Evolutionary conservation across 768 basidiomycete genomes (phyloP), one percentile per base, ranked within the genome.

Genomic region (Clavaria fumosa): DNA sequence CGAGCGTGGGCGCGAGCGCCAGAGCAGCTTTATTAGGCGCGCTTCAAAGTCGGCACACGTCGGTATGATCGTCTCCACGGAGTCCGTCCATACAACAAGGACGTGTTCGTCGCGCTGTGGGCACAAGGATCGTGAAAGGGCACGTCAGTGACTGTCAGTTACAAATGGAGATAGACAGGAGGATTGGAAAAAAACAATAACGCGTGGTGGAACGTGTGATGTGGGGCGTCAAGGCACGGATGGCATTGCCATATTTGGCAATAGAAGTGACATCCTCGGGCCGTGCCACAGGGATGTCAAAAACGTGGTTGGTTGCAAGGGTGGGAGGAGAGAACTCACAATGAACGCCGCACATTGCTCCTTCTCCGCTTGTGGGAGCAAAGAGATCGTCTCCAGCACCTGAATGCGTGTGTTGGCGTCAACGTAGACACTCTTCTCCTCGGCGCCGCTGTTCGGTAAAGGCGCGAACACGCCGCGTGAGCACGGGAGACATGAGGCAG

Each of bases 321-420:
- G 38, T n/a, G n/a, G 39, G 20, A 39, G 37, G 22, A 23, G 36
- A 39, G 34, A 32, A 64, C 70, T 50, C 53, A 79, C 82, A 37
- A 88, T 67, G 53, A 91, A 91, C 9, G 88, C 88, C 14, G 77
- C 88, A 35, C 80, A 86, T 49, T 90, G 86, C 51, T 90, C 86
- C 60, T 89, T 90, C 52, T 90, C 82, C 5, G 85, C 85, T 27
- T 69, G 67, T 4, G 78, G 71, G 28, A 91, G 61, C 40, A 70
- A 65, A 37, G 52, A 49, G 46, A 90, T 72, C 11, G 70, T 70
- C 41, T 83, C 78, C 18, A 91, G 54, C 39, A 91, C 75, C 56
- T 91, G 88, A 37, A 91, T 90, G 4, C 84, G 78, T 1, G 85
- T 90, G 51, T 88, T 74, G 39, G 56, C 53, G 56, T 85, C 81